These are phyloP conservation scores for Ganoderma meredithae DNA, from an alignment of 1,284 basidiomycete genomes.

Conservation along the genomic window DNA sequence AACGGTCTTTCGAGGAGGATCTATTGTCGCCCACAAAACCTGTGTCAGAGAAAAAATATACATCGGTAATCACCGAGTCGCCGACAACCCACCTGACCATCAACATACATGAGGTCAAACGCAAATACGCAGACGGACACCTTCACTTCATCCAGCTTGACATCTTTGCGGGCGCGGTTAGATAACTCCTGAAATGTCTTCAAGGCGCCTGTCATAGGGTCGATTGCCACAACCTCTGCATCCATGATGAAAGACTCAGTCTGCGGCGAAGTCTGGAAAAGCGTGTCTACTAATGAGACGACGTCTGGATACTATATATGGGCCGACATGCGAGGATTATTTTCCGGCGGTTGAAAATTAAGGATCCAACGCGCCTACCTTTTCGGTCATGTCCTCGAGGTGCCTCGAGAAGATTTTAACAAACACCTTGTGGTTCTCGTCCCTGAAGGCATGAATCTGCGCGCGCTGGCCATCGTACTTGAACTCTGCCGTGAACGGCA, in stretches of 20 bases:
- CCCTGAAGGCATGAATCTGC: constrained; percentile 78
- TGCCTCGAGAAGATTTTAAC: constrained; percentile 89
- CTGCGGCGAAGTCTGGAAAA: constrained; percentile 53
- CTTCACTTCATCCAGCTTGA: constrained; percentile 80
- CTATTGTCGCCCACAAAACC: constrained; percentile 47
- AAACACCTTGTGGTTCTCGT: constrained; percentile 50
- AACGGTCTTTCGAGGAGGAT: constrained; percentile 77
- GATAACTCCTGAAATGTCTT: constrained; percentile 90
- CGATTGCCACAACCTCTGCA: constrained; percentile 88
- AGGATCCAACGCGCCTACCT: constrained; percentile 51
- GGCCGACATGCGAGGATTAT: constrained; percentile 29
- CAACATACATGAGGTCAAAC: constrained; percentile 92
- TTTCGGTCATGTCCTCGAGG: constrained; percentile 92
- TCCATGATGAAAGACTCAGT: constrained; percentile 83
- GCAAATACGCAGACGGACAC: constrained; percentile 87
- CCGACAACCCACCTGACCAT: constrained; percentile 68
- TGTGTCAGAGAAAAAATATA: constrained; percentile 10
- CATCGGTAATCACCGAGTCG: constrained; percentile 17
- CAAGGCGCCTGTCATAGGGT: constrained; percentile 69
- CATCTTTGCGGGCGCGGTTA: constrained; percentile 87
- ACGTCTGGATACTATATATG: constrained; percentile 86
- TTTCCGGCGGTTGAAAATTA: constrained; percentile 20
- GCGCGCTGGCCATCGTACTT: constrained; percentile 93
- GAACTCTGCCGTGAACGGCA: constrained; percentile 90
- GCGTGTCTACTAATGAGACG: constrained; percentile 58